Evolutionary conservation across 345 rosid genomes (phyloP), one percentile per base, ranked within the genome.

Genomic region (Dovyalis caffra): DNA sequence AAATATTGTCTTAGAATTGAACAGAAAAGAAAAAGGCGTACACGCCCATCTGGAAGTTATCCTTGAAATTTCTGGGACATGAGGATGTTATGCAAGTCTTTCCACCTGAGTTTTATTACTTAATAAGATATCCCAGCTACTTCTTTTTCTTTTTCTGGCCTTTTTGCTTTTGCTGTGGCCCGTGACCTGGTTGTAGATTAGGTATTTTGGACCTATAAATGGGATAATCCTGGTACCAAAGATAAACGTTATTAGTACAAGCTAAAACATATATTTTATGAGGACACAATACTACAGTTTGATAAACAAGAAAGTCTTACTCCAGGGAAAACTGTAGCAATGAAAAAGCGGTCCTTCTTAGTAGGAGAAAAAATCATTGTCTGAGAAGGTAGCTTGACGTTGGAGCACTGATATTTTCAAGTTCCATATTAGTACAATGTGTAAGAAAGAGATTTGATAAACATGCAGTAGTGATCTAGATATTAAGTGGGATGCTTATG

Each of bases 281-380:
- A 10, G 58, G 1, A n/a, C 15, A 20, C 60, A 53, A 20, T 15
- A 16, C 8, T 53, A 53, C 25, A 53, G 3, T 53, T 6, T 1
- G 15, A 23, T 26, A 34, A 63, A 63, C 10, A 29, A 6, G 16
- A 63, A 18, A 32, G 31, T 12, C 68, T 2, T 32, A 65, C 47
- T 43, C 68, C 68, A 16, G 68, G 47, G 45, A 65, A 65, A 65
- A 65, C 45, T 33, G 68, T 65, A 15, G 45, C 68, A 16, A 65
- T 33, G 68, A 65, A 34, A 43, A 6, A 65, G 45, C 68, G 18
- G 1, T 37, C 45, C 45, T 65, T 65, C 11, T 23, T 65, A 21
- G 68, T 65, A 5, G 68, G 68, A 65, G 68, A 33, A 33, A 65
- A 34, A 15, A 65, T 65, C 47, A 65, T 65, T 65, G 68, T 65